These are phyloP conservation scores for Pseudocercospora musae DNA, from an alignment of 2,329 filamentous ascomycete species.

Conservation along the genomic window DNA sequence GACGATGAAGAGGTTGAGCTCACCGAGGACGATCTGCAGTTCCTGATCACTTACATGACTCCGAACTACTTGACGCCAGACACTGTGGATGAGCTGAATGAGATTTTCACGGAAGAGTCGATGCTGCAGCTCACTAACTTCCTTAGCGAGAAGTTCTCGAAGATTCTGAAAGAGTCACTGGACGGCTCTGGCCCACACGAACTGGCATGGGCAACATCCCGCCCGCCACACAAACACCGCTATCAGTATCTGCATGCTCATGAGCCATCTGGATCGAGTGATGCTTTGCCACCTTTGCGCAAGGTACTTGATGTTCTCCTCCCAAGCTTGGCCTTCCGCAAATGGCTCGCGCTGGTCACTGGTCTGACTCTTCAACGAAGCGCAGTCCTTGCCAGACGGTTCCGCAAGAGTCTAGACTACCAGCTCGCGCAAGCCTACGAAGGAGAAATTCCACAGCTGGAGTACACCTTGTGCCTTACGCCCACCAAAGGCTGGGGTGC, in stretches of 20 bases:
- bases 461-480: constrained; percentile 83
- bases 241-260: constrained; percentile 72
- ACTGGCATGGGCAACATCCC: constrained; percentile 48
- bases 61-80: constrained; percentile 91
- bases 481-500: constrained; percentile 82
- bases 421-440: constrained; percentile 85
- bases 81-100: constrained; percentile 75
- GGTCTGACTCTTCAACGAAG: constrained; percentile 68
- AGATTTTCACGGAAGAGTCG: constrained; percentile 77
- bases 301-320: constrained; percentile 80
- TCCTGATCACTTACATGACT: constrained; percentile 83
- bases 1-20: constrained; percentile 64
- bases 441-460: constrained; percentile 69
- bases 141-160: constrained; percentile 72
- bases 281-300: constrained; percentile 56
- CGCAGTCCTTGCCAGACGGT: constrained; percentile 78
- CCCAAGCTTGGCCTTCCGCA: constrained; percentile 79
- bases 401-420: constrained; percentile 84
- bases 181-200: constrained; percentile 57
- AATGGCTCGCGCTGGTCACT: constrained; percentile 84
- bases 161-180: constrained; percentile 68
- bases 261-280: constrained; percentile 9
- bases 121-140: constrained; percentile 79
- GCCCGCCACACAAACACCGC: constrained; percentile 91
- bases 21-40: constrained; percentile 78